Conservation (phyloP, 805 yeast genomes). For the Wickerhamiella sergipiensis region DNA sequence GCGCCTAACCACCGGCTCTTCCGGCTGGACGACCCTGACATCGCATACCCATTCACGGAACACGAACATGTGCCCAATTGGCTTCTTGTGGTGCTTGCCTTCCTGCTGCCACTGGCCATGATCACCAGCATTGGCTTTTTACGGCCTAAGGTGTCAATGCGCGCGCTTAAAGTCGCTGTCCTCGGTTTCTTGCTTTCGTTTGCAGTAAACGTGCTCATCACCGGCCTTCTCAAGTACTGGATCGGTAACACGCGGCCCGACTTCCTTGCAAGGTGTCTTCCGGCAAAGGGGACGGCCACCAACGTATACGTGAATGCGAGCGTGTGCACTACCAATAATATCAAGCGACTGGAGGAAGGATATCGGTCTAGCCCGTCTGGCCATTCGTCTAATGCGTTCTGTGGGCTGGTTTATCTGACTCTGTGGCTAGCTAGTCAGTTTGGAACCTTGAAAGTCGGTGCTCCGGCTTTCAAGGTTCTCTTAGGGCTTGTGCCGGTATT, state of each 20-base stretch:
- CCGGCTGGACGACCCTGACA: constrained; percentile 55
- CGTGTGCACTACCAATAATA: constrained; percentile 25
- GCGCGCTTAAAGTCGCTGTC: constrained; percentile 27
- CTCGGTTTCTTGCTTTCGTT: constrained; percentile 54
- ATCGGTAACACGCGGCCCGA: constrained; percentile 91
- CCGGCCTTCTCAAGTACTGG: constrained; percentile 67
- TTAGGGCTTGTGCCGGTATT: constrained; percentile 25
- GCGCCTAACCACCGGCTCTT: constrained; percentile 71
- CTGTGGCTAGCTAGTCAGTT: constrained; percentile 38
- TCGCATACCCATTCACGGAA: constrained; percentile 70
- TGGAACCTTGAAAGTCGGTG: constrained; percentile 28
- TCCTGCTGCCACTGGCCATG: constrained; percentile 20
- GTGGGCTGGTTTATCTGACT: constrained; percentile 34
- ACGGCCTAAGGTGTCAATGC: neutral
- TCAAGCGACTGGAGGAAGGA: constrained; percentile 32
- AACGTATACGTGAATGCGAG: constrained; percentile 20
- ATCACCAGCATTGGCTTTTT: constrained; percentile 11
- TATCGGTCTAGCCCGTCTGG: constrained; percentile 47
- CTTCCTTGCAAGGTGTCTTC: constrained; percentile 72
- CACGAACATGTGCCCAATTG: constrained; percentile 53
- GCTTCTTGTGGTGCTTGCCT: constrained; percentile 32
- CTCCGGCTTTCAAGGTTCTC: constrained; percentile 8
- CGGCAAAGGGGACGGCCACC: constrained; percentile 42
- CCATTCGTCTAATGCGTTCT: constrained; percentile 40
- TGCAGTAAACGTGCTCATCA: constrained; percentile 44